phyloP scores from a whole-genome alignment of 306 rosid species.

The Gillenia trifoliata region DNA sequence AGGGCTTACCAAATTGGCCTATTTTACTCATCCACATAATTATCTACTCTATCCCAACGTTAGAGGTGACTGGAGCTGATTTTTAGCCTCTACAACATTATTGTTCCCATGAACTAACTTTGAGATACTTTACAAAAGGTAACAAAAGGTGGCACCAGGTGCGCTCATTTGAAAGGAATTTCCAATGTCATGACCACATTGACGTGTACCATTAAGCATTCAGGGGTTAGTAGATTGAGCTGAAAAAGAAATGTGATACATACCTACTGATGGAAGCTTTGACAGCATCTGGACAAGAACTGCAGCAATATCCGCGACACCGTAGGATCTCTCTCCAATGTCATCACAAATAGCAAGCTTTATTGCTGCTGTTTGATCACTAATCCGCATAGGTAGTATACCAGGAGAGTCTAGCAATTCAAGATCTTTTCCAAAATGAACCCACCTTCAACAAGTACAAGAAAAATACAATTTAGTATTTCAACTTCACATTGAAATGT shows the following conservation, averaged over 20 bases:
- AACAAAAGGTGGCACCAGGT: background rate
- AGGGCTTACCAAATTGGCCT: background rate
- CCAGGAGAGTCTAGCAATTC: slow-evolving; percentile 95
- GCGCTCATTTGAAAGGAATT: background rate
- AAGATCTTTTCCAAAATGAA: slow-evolving; percentile 88
- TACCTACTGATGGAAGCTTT: slow-evolving; percentile 75
- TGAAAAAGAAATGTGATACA: slow-evolving; percentile 4
- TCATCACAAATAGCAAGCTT: slow-evolving; percentile 98
- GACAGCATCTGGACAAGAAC: slow-evolving; percentile 86
- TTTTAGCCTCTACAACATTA: background rate
- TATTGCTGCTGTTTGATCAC: slow-evolving; percentile 92
- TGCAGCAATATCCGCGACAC: slow-evolving; percentile 74
- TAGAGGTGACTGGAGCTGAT: background rate
- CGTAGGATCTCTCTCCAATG: slow-evolving; percentile 89
- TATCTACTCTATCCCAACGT: background rate
- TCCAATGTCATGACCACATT: background rate
- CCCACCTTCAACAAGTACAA: slow-evolving; percentile 61
- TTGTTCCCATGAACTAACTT: background rate
- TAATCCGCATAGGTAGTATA: slow-evolving; percentile 86
- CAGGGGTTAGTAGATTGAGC: background rate
- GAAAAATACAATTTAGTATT: background rate
- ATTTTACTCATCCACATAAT: background rate
- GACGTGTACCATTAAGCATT: background rate
- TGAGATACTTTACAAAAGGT: background rate
- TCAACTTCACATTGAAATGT: background rate